Evolutionary conservation across 164 flowering plant species (phyloP), one percentile per base, ranked within the genome.

Genomic region (Chimonanthus praecox): DNA sequence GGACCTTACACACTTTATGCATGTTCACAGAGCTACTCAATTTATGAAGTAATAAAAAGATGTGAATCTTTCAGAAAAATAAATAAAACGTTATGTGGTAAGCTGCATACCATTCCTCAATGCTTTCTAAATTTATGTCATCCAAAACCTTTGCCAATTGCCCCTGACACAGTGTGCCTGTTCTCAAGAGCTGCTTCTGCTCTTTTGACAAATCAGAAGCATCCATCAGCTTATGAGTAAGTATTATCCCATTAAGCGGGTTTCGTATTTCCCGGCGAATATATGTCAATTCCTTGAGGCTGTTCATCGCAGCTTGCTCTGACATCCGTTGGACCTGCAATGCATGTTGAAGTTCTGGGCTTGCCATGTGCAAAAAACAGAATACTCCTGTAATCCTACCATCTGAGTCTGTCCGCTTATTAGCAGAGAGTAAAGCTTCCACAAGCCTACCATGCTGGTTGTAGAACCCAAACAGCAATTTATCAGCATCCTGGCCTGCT

Each of bases 311-410:
- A 78, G 92, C 90, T 62, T 84, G 84, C 74, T 92, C 92, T 10
- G 94, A 87, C 65, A 87, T 77, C 63, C 75, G 79, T 78, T 91
- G 97, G 66, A 86, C 77, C 74, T 85, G 84, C 71, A 91, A 58
- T 44, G 92, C 90, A 58, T 88, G 84, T 71, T 91, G 88, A 73
- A 91, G 92, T 71, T 91, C 97, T 21, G 89, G 88, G 69, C 91
- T 87, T n/a, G 97, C 79, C 50, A 91, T 83, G 71, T 87, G 90
- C 79, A 91, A 78, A 82, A 91, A 91, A 78, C 91, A 88, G 75
- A 89, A 72, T 54, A 79, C 89, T 15, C 94, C 94, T 48, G 76
- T 86, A 65, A 88, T 69, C 78, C 60, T 80, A 73, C 91, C 97
- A 67, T 86, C 90, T 46, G 81, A 78, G 74, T 85, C 82, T 6